Percentiles rank a stretch among this genome's conserved stretches.
Evolutionary conservation across 441 rosid species (phyloP).

Genomic region (Gossypium laxum): DNA sequence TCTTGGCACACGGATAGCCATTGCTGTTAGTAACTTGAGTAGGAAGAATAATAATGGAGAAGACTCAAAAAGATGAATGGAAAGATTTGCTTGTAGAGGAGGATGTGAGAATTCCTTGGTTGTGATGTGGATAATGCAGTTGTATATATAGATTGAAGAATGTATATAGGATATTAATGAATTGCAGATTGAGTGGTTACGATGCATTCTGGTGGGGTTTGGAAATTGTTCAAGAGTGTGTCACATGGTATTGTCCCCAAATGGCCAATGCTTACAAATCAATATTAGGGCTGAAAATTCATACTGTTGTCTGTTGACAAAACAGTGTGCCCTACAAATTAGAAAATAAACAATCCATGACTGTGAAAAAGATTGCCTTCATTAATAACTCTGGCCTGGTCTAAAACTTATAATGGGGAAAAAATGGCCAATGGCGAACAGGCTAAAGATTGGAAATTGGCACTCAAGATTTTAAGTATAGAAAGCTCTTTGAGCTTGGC

Average conservation of each 20-base stretch:
- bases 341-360: too few species aligned
- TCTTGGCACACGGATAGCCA: slow-evolving; percentile 19
- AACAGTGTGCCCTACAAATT: too few species aligned
- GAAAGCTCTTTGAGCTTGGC: background rate
- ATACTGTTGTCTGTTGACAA: too few species aligned
- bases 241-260: slow-evolving; percentile 17
- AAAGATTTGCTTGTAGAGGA: background rate
- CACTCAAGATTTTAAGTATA: background rate
- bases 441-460: background rate
- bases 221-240: background rate
- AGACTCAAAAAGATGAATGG: background rate
- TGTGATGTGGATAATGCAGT: background rate
- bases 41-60: background rate
- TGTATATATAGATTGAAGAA: slow-evolving; percentile 7
- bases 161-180: background rate
- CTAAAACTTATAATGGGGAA: background rate
- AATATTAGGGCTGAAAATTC: too few species aligned
- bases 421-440: background rate
- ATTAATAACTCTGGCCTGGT: background rate
- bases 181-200: background rate
- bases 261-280: too few species aligned
- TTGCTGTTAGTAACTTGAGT: background rate
- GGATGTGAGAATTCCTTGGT: slow-evolving; percentile 5
- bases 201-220: background rate
- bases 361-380: background rate